Evolutionary conservation across 75 land plant species (phyloP).

Genomic region (Gnetum montanum): DNA sequence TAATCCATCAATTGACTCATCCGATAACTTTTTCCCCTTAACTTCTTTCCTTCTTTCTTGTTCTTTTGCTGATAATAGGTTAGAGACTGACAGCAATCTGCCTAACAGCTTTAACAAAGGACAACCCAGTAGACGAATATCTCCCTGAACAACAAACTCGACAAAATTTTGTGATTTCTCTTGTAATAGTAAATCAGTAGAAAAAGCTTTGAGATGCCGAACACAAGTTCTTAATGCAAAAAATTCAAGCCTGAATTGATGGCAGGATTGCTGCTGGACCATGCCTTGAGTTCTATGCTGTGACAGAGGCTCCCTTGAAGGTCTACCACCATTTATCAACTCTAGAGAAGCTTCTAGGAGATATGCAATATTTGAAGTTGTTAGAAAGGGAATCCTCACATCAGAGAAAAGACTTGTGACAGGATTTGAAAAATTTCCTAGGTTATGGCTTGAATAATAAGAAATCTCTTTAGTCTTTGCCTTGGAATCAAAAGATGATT

Average conservation of each 20-base stretch:
- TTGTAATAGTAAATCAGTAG: slow-evolving; percentile 4
- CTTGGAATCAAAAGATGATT: slow-evolving; percentile 6
- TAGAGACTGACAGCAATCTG: slow-evolving; percentile 15
- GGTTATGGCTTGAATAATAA: slow-evolving; percentile 5
- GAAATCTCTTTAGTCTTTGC: slow-evolving; percentile 3
- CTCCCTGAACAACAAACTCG: slow-evolving; percentile 27
- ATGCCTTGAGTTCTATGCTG: slow-evolving; percentile 25
- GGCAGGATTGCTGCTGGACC: slow-evolving; percentile 3
- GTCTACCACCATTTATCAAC: background rate
- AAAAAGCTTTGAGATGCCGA: slow-evolving; percentile 41
- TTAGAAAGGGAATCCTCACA: slow-evolving; percentile 36
- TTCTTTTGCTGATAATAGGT: slow-evolving; percentile 6
- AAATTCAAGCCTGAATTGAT: slow-evolving; percentile 18
- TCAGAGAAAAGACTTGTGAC: slow-evolving; percentile 17
- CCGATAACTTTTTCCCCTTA: slow-evolving; percentile 41
- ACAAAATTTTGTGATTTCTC: slow-evolving; percentile 17
- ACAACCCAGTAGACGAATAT: slow-evolving; percentile 46
- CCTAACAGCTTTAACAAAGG: slow-evolving; percentile 42
- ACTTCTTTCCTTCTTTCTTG: slow-evolving; percentile 32
- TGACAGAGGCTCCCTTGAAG: slow-evolving; percentile 12
- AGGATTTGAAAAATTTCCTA: slow-evolving; percentile 13
- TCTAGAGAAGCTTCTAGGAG: slow-evolving; percentile 33
- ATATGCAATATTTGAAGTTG: slow-evolving; percentile 43
- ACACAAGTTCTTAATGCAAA: slow-evolving; percentile 44
- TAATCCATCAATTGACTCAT: slow-evolving; percentile 33